Evolutionary conservation across 177 flowering plant species (phyloP).

Genomic region (Telopea speciosissima): DNA sequence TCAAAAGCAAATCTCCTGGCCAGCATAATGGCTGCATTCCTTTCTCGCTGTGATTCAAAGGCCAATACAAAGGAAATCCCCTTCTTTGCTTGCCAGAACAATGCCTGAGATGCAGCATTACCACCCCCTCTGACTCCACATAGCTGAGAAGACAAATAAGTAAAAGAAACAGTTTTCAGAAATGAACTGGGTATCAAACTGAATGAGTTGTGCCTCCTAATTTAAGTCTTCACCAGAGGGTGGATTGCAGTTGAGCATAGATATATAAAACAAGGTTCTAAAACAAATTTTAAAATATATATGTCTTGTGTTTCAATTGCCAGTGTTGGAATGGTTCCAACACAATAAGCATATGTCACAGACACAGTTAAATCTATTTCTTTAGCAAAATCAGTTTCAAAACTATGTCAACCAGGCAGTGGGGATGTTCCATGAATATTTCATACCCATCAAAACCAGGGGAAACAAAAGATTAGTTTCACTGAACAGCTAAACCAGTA

Average conservation of each 20-base stretch:
- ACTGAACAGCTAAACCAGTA: no score
- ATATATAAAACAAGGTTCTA: no score
- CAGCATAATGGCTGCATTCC: slow-evolving; percentile 89
- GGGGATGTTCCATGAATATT: not conserved
- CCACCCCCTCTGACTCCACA: slow-evolving; percentile 98
- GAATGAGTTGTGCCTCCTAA: not conserved
- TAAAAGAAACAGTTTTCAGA: not conserved
- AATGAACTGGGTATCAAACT: not conserved
- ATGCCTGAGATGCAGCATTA: slow-evolving; percentile 82
- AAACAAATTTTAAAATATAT: not conserved
- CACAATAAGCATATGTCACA: not conserved
- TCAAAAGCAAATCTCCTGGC: slow-evolving; percentile 87
- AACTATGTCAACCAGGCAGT: no score
- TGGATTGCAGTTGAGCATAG: not conserved
- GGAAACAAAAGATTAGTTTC: no score
- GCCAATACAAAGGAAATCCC: slow-evolving; percentile 75
- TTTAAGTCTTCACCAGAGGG: not conserved
- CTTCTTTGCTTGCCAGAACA: slow-evolving; percentile 84
- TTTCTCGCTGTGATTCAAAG: slow-evolving; percentile 82
- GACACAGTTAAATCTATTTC: no score
- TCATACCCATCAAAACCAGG: no score
- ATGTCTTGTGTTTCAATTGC: not conserved
- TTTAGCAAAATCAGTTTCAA: no score
- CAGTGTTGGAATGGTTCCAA: not conserved
- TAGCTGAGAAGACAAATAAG: slow-evolving; percentile 33